Conservation (phyloP, 1,284 basidiomycete species). For the Fomes fomentarius region DNA sequence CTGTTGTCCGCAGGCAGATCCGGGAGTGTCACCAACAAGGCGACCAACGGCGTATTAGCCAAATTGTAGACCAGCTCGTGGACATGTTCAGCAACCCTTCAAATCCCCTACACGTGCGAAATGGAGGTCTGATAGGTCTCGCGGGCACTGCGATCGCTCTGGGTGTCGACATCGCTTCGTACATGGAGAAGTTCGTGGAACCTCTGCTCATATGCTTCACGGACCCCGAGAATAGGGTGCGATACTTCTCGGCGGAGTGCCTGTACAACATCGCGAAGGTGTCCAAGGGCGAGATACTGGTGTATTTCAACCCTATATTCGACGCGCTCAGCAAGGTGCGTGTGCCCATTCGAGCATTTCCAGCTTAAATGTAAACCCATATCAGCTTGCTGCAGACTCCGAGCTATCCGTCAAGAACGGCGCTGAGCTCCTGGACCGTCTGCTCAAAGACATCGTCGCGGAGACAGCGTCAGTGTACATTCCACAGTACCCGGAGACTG, state of each 20-base stretch:
- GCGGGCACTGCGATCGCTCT: conserved; percentile 97
- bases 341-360: conserved; percentile 4
- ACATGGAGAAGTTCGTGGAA: conserved; percentile 92
- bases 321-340: conserved; percentile 94
- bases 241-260: conserved; percentile 97
- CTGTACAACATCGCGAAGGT: conserved; percentile 99
- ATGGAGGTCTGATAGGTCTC: conserved; percentile 95
- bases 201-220: conserved; percentile 93
- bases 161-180: conserved; percentile 90
- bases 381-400: conserved; percentile 92
- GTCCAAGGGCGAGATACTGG: conserved; percentile 94
- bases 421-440: conserved; percentile 95
- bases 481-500: conserved; percentile 84
- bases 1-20: conserved; percentile 55
- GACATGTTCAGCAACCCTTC: conserved; percentile 86
- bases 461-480: conserved; percentile 97
- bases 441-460: conserved; percentile 97
- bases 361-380: conserved; percentile 10
- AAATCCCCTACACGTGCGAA: conserved; percentile 87
- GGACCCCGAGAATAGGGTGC: conserved; percentile 93
- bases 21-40: conserved; percentile 84
- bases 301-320: conserved; percentile 99
- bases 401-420: conserved; percentile 99
- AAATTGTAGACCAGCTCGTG: conserved; percentile 94
- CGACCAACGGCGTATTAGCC: conserved; percentile 80